These are phyloP conservation scores for Aspergillus texensis DNA, from an alignment of 2,329 filamentous ascomycete species.

Conservation along the genomic window DNA sequence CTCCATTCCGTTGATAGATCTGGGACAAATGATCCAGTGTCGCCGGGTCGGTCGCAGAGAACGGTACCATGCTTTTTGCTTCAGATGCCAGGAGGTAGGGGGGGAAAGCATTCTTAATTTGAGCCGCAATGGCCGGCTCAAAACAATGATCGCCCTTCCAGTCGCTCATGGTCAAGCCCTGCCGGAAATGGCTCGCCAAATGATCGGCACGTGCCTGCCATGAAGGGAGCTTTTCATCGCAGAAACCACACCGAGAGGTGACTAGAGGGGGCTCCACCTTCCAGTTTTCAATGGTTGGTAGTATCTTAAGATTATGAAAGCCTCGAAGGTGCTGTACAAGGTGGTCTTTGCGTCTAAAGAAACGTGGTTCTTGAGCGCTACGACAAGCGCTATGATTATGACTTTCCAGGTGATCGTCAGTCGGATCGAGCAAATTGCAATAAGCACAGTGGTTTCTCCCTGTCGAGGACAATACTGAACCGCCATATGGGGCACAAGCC, in stretches of 20 bases:
- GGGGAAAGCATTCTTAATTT: conserved; percentile 20
- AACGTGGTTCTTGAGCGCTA: not conserved
- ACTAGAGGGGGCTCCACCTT: not conserved
- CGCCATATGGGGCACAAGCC: conserved; percentile 13
- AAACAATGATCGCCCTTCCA: conserved; percentile 24
- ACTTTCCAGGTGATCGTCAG: conserved; percentile 7
- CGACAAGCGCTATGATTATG: conserved; percentile 14
- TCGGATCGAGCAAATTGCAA: conserved; percentile 11
- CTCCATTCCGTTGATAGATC: conserved; percentile 8
- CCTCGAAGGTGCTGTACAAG: conserved; percentile 16
- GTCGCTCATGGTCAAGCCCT: conserved; percentile 16
- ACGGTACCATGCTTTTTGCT: conserved; percentile 20
- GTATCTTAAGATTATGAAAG: conserved; percentile 6
- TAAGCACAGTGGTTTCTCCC: conserved; percentile 10
- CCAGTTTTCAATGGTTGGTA: conserved; percentile 21
- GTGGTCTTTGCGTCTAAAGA: conserved; percentile 17
- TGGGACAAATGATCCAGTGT: conserved; percentile 17
- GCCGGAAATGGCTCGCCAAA: conserved; percentile 15
- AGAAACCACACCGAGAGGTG: conserved; percentile 19
- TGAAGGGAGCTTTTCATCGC: conserved; percentile 1
- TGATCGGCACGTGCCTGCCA: conserved; percentile 13
- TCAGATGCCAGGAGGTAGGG: conserved; percentile 23
- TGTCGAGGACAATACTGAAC: conserved; percentile 1
- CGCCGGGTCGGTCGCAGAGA: conserved; percentile 15
- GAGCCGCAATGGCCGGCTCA: conserved; percentile 16